These are phyloP conservation scores for Chimonanthus salicifolius DNA, from an alignment of 164 flowering plant species.

Conservation along the genomic window DNA sequence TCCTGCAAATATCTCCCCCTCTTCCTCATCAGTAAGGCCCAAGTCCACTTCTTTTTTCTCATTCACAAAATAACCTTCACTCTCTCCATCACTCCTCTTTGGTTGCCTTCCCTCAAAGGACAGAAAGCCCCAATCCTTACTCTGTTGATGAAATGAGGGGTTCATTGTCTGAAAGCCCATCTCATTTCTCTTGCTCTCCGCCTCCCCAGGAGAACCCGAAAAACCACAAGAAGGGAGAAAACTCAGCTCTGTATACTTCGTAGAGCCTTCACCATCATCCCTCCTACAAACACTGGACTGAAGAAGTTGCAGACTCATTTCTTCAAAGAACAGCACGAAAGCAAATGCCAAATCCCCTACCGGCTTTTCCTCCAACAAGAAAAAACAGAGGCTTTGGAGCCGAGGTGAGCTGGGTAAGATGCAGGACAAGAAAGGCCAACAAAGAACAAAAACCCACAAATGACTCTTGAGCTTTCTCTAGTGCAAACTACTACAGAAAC, in stretches of 20 bases:
- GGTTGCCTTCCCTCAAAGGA: constrained; percentile 5
- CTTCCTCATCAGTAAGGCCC: not conserved
- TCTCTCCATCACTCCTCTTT: constrained; percentile 5
- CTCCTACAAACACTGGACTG: constrained; percentile 6
- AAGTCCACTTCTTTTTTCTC: constrained; percentile 7
- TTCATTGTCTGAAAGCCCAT: constrained; percentile 6
- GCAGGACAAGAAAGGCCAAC: not conserved
- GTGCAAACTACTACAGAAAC: not conserved
- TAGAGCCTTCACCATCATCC: constrained; percentile 7
- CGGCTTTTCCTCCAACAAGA: not conserved
- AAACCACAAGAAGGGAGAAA: constrained; percentile 7
- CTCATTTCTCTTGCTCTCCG: not conserved
- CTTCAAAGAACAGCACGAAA: not conserved
- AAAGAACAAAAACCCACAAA: not conserved
- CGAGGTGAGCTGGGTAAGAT: not conserved
- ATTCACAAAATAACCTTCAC: constrained; percentile 2
- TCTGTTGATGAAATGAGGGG: constrained; percentile 3
- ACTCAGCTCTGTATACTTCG: constrained; percentile 6
- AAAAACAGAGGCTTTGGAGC: not conserved
- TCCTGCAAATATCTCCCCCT: constrained; percentile 6
- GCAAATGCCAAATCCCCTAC: not conserved
- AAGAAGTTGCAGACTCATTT: constrained; percentile 13
- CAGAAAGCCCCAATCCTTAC: constrained; percentile 13
- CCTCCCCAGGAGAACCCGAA: constrained; percentile 1
- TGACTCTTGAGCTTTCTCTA: not conserved